Conservation (phyloP, 1,284 basidiomycete genomes). For the Somion occarium region DNA sequence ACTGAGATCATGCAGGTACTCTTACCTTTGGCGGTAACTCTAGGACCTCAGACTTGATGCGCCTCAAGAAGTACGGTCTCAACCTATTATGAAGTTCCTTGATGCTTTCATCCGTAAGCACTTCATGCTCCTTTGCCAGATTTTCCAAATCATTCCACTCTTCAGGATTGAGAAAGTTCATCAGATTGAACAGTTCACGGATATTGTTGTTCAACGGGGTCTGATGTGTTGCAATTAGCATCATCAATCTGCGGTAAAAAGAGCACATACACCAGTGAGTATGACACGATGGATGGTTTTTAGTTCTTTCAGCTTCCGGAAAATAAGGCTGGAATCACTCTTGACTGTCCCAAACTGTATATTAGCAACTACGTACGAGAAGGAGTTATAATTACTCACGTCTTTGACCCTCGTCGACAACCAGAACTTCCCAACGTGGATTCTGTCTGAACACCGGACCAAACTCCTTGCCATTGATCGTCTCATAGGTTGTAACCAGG, state of each 20-base stretch:
- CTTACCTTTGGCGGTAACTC: slow-evolving; percentile 86
- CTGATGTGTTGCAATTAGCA: slow-evolving; percentile 37
- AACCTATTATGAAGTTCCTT: slow-evolving; percentile 75
- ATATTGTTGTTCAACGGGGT: slow-evolving; percentile 98
- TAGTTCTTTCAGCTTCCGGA: slow-evolving; percentile 79
- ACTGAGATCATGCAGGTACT: background rate
- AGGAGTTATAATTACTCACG: slow-evolving; percentile 43
- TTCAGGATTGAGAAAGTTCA: slow-evolving; percentile 85
- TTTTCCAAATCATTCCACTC: slow-evolving; percentile 72
- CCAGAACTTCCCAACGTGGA: slow-evolving; percentile 87
- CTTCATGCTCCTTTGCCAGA: slow-evolving; percentile 69
- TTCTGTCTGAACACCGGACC: slow-evolving; percentile 69
- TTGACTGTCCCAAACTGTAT: slow-evolving; percentile 55
- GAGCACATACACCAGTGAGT: slow-evolving; percentile 73
- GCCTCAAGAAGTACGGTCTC: slow-evolving; percentile 89
- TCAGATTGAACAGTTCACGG: slow-evolving; percentile 89
- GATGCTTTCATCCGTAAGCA: slow-evolving; percentile 74
- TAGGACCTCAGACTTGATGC: slow-evolving; percentile 90
- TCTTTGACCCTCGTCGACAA: slow-evolving; percentile 92
- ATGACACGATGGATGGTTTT: slow-evolving; percentile 81
- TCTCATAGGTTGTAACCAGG: slow-evolving; percentile 88
- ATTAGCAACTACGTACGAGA: background rate
- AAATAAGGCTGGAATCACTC: slow-evolving; percentile 75
- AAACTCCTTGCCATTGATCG: slow-evolving; percentile 67
- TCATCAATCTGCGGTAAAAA: slow-evolving; percentile 4